phyloP scores from a whole-genome alignment of 305 asterid species.

The Fraxinus baroniana region DNA sequence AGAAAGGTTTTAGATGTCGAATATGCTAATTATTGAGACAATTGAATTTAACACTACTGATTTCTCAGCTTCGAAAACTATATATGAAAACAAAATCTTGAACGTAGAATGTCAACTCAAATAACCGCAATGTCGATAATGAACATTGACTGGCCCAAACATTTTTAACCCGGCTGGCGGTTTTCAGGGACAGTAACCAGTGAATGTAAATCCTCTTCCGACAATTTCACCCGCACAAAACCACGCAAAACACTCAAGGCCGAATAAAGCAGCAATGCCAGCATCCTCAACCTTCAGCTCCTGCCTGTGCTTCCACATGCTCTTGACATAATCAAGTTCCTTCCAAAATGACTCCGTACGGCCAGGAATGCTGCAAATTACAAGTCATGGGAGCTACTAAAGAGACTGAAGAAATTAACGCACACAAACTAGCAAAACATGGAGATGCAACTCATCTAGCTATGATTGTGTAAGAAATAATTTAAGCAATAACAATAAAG shows the following conservation, averaged over 20 bases:
- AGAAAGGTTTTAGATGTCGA: conserved; percentile 3
- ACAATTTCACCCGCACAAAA: conserved; percentile 83
- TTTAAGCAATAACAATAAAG: background rate
- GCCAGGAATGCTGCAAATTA: conserved; percentile 61
- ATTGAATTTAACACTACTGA: conserved; percentile 28
- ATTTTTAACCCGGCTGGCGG: conserved; percentile 16
- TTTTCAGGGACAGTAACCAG: conserved; percentile 74
- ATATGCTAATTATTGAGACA: conserved; percentile 37
- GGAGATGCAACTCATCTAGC: background rate
- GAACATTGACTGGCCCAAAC: conserved; percentile 23
- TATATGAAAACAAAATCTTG: conserved; percentile 34
- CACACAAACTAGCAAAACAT: background rate
- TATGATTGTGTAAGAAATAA: background rate
- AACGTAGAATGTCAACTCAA: conserved; percentile 21
- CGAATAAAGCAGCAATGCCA: conserved; percentile 73
- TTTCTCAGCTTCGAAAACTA: conserved; percentile 44
- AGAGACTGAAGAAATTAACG: background rate
- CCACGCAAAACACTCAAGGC: conserved; percentile 80
- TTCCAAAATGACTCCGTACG: conserved; percentile 74
- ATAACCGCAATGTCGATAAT: conserved; percentile 14
- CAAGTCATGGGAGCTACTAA: background rate
- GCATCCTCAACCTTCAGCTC: conserved; percentile 75
- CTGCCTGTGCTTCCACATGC: conserved; percentile 61
- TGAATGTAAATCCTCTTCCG: conserved; percentile 78
- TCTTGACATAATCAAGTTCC: conserved; percentile 69